These are phyloP conservation scores for Rhizopus sp. DNA, from an alignment of 371 early-diverging fungal species.

Conservation along the genomic window DNA sequence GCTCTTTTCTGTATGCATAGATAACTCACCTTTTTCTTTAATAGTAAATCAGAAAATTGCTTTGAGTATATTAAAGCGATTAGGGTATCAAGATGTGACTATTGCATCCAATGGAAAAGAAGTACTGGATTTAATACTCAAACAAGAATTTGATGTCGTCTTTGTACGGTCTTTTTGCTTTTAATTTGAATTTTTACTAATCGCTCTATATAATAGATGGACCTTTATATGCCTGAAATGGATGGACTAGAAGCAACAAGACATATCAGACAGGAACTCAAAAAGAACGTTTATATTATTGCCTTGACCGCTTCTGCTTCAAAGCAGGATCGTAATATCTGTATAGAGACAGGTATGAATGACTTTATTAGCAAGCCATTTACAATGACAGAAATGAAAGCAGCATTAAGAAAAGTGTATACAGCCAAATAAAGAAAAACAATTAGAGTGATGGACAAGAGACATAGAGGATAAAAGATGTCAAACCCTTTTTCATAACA, in stretches of 20 bases:
- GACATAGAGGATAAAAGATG: too few species aligned
- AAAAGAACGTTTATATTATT: slow-evolving; percentile 45
- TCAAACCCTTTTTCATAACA: too few species aligned
- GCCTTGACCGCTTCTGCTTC: slow-evolving; percentile 64
- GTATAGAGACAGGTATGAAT: slow-evolving; percentile 65
- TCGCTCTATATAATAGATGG: slow-evolving; percentile 32
- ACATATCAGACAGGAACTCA: slow-evolving; percentile 35
- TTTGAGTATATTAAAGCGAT: slow-evolving; percentile 53
- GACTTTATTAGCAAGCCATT: slow-evolving; percentile 66
- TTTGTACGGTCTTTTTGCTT: slow-evolving; percentile 30
- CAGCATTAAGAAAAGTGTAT: slow-evolving; percentile 32
- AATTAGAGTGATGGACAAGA: too few species aligned
- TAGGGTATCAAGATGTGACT: slow-evolving; percentile 54
- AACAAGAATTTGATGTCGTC: slow-evolving; percentile 42
- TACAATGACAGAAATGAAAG: slow-evolving; percentile 58
- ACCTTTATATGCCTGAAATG: slow-evolving; percentile 56
- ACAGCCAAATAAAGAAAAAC: background rate
- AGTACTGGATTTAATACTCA: slow-evolving; percentile 43
- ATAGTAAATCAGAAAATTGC: slow-evolving; percentile 63
- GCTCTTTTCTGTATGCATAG: background rate
- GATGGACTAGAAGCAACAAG: slow-evolving; percentile 52
- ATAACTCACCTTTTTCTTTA: background rate
- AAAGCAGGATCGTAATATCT: slow-evolving; percentile 56
- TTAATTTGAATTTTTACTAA: background rate
- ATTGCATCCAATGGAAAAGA: slow-evolving; percentile 61